A percentile compares a stretch with the other conserved stretches of the same genome.
These are phyloP conservation scores for Kazachstania bromeliacearum DNA, from an alignment of 805 yeast genomes.

Conservation along the genomic window DNA sequence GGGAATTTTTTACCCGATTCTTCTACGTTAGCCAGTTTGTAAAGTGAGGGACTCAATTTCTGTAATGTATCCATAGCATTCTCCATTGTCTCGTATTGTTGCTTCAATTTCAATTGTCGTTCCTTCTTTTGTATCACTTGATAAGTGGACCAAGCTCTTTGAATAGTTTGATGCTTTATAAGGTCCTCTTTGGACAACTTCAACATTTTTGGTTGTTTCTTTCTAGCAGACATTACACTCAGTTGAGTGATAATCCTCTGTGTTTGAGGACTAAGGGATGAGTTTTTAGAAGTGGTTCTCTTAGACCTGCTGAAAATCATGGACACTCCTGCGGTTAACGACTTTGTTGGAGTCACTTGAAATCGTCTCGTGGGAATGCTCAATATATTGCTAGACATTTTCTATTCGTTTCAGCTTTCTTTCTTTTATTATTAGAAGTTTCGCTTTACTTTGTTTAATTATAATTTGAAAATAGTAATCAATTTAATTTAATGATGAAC, in stretches of 20 bases:
- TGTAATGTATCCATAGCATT: conserved; percentile 68
- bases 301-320: conserved; percentile 34
- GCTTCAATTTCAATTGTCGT: conserved; percentile 35
- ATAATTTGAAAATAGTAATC: too few relatives aligned
- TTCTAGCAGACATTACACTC: conserved; percentile 75
- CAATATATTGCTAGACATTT: too few relatives aligned
- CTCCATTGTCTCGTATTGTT: conserved; percentile 57
- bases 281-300: conserved; percentile 34
- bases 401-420: too few relatives aligned
- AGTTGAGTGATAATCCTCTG: conserved; percentile 45
- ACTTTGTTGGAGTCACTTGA: not conserved
- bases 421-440: too few relatives aligned
- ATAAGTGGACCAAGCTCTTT: conserved; percentile 68
- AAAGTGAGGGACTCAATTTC: conserved; percentile 43
- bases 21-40: conserved; percentile 47
- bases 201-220: conserved; percentile 78
- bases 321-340: not conserved
- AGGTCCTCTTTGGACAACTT: conserved; percentile 66
- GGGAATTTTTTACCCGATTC: conserved; percentile 62
- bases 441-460: too few relatives aligned
- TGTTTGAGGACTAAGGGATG: conserved; percentile 33
- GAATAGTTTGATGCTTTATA: conserved; percentile 73
- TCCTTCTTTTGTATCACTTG: conserved; percentile 42
- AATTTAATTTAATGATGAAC: too few relatives aligned
- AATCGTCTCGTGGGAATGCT: too few relatives aligned